These are phyloP conservation scores for Hirsutella rhossiliensis DNA, from an alignment of 2,329 filamentous ascomycete genomes.

Conservation along the genomic window DNA sequence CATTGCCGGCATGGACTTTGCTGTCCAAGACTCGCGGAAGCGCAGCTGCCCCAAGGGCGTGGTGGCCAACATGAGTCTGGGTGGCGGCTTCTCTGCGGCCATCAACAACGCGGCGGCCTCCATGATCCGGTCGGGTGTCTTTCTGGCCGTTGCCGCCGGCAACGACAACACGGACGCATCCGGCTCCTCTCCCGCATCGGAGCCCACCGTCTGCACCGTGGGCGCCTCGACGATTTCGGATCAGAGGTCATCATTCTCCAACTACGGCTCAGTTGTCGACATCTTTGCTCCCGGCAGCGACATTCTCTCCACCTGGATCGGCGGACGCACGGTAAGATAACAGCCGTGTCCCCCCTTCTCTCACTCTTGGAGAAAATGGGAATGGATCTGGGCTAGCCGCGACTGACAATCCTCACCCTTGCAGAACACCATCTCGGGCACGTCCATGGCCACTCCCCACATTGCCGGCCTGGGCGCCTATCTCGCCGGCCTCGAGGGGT, in stretches of 20 bases:
- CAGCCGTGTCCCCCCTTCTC: background rate
- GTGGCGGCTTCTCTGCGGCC: slow-evolving; percentile 26
- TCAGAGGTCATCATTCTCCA: slow-evolving; percentile 27
- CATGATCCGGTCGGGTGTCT: slow-evolving; percentile 29
- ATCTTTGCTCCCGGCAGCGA: slow-evolving; percentile 32
- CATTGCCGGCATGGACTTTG: slow-evolving; percentile 28
- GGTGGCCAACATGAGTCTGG: slow-evolving; percentile 40
- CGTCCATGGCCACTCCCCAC: slow-evolving; percentile 15
- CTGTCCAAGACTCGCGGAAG: slow-evolving; percentile 14
- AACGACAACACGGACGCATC: slow-evolving; percentile 17
- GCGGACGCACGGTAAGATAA: slow-evolving; percentile 18
- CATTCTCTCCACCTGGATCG: slow-evolving; percentile 32
- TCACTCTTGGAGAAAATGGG: background rate
- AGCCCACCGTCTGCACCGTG: slow-evolving; percentile 8
- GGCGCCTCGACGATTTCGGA: slow-evolving; percentile 13
- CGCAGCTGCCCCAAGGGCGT: slow-evolving; percentile 22
- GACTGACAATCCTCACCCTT: background rate
- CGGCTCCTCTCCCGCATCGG: slow-evolving; percentile 10
- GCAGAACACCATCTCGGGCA: slow-evolving; percentile 20
- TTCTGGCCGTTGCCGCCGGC: slow-evolving; percentile 38
- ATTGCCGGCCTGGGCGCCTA: slow-evolving; percentile 8
- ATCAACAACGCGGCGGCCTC: slow-evolving; percentile 33
- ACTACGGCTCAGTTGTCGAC: slow-evolving; percentile 30
- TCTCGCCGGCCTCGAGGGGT: slow-evolving; percentile 20
- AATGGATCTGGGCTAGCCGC: background rate